These are phyloP conservation scores for Cercophora samala DNA, from an alignment of 495 filamentous ascomycete species.

Conservation along the genomic window DNA sequence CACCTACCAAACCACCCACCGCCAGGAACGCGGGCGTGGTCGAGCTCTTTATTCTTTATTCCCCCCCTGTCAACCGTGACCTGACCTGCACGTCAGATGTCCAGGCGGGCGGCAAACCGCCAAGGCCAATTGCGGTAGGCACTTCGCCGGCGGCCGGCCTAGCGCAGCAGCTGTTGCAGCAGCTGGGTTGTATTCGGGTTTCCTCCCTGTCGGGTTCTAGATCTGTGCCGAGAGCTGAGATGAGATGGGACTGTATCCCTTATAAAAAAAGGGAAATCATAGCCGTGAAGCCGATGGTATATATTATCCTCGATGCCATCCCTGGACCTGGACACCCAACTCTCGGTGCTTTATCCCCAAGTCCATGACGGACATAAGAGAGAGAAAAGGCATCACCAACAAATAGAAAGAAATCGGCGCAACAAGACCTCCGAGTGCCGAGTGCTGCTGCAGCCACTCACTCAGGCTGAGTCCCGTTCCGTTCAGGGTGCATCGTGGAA, in stretches of 20 bases:
- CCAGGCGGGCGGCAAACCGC: not conserved
- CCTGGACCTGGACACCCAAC: not conserved
- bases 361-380: not conserved
- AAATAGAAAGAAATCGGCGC: not conserved
- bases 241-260: not conserved
- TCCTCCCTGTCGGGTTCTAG: not conserved
- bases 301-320: too few species aligned
- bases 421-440: not conserved
- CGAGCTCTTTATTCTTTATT: not conserved
- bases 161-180: not conserved
- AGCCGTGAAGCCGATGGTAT: not conserved
- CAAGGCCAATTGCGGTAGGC: not conserved
- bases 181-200: not conserved
- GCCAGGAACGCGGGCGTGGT: not conserved
- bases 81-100: not conserved
- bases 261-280: not conserved
- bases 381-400: not conserved
- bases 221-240: not conserved
- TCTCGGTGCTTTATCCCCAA: not conserved
- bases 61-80: not conserved
- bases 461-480: too few species aligned
- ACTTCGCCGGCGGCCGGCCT: not conserved
- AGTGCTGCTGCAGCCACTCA: not conserved
- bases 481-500: not conserved
- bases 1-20: too few species aligned